A percentile compares a stretch with the other conserved stretches of the same genome.
These are phyloP conservation scores for Magnaporthales sp. DNA, from an alignment of 2,329 filamentous ascomycete genomes.

Conservation along the genomic window DNA sequence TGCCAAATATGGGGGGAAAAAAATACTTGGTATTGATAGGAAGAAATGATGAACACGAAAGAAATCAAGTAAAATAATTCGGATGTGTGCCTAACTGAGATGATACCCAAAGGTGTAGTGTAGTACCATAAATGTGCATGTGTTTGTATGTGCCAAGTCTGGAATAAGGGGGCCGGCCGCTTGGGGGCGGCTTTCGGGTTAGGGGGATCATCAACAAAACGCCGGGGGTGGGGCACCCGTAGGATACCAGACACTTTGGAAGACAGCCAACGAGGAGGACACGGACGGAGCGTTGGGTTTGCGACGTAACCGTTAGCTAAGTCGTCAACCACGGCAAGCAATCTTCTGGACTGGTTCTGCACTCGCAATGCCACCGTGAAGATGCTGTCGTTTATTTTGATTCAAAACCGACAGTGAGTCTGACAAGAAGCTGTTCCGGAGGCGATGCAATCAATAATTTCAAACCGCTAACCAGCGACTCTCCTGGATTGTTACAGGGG, in stretches of 20 bases:
- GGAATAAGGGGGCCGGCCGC: too few relatives aligned
- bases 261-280: not conserved
- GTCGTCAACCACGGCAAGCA: not conserved
- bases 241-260: too few relatives aligned
- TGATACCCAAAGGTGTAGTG: too few relatives aligned
- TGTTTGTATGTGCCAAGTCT: too few relatives aligned
- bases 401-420: slow-evolving; percentile 76
- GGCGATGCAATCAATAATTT: not conserved
- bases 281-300: not conserved
- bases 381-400: slow-evolving; percentile 80
- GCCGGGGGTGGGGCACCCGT: not conserved
- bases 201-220: not conserved
- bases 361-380: slow-evolving; percentile 1
- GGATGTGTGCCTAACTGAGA: too few relatives aligned
- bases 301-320: not conserved
- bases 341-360: not conserved
- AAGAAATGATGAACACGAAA: not conserved
- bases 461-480: slow-evolving; percentile 3
- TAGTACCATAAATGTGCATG: too few relatives aligned
- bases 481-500: slow-evolving; percentile 48
- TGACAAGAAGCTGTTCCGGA: too few relatives aligned
- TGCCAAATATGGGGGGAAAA: not conserved
- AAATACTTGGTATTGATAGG: not conserved
- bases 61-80: not conserved
- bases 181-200: not conserved